Conservation (phyloP, 148 eudicot genomes). For the Diospyros kaki region DNA sequence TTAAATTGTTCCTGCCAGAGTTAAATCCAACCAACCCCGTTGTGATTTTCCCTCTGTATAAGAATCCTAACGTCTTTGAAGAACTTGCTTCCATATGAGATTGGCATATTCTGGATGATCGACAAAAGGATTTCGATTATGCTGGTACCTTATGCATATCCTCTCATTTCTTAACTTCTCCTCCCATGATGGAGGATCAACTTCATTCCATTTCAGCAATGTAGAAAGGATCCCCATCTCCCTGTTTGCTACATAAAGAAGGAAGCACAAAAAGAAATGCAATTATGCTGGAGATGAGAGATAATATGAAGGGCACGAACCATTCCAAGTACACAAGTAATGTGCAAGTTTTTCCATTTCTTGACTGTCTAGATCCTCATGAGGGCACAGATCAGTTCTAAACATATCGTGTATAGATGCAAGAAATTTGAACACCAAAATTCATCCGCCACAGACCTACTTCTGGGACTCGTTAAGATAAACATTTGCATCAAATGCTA, state of each 20-base stretch:
- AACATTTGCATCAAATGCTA: too few relatives aligned
- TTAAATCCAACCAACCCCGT: too few relatives aligned
- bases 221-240: constrained; percentile 48
- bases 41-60: neutral
- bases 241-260: constrained; percentile 32
- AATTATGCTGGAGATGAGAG: neutral
- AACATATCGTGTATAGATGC: too few relatives aligned
- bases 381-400: neutral
- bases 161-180: constrained; percentile 50
- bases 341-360: too few relatives aligned
- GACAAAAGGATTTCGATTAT: constrained; percentile 54
- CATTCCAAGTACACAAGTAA: neutral
- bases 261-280: neutral
- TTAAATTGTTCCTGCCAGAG: too few relatives aligned
- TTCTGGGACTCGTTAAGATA: too few relatives aligned
- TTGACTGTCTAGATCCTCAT: neutral
- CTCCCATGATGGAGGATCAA: constrained; percentile 48
- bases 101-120: constrained; percentile 56
- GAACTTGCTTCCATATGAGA: constrained; percentile 32
- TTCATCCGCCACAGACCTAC: too few relatives aligned
- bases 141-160: constrained; percentile 44
- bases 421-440: too few relatives aligned
- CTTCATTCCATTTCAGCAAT: constrained; percentile 41
- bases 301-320: neutral
- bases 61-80: constrained; percentile 10